A percentile compares a stretch with the other conserved stretches of the same genome.
phyloP scores from a whole-genome alignment of 169 alveolate genomes.

The Eimeria mitis region DNA sequence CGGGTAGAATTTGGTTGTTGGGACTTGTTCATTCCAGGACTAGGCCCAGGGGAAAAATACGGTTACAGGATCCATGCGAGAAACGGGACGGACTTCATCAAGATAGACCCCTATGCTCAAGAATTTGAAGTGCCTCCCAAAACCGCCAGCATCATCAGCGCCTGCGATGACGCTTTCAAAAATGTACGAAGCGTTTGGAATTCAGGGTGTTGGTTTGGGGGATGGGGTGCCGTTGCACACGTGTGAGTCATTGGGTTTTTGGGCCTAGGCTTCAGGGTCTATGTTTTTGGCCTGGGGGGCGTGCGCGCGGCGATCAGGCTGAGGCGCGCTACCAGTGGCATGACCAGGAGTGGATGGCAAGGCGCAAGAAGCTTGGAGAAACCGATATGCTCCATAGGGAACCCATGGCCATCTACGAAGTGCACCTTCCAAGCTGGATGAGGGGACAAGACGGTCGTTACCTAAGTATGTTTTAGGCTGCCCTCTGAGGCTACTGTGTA shows the following conservation, averaged over 20 bases:
- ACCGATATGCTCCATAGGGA: conserved; percentile 84
- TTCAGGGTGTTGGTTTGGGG: neutral
- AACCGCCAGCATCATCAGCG: conserved; percentile 86
- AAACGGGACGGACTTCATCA: conserved; percentile 83
- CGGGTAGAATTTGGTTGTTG: conserved; percentile 87
- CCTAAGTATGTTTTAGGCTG: conserved; percentile 68
- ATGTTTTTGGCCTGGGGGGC: neutral
- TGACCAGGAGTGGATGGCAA: conserved; percentile 87
- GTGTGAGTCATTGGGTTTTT: neutral
- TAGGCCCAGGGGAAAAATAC: conserved; percentile 86
- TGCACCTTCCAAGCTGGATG: conserved; percentile 89
- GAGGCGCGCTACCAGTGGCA: conserved; percentile 86
- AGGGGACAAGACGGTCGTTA: conserved; percentile 86
- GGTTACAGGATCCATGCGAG: conserved; percentile 86
- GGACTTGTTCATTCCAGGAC: conserved; percentile 87
- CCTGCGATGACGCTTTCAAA: conserved; percentile 87
- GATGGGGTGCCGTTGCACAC: neutral
- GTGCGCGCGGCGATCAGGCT: conserved; percentile 63
- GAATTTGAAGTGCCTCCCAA: conserved; percentile 88
- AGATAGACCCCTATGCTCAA: conserved; percentile 89
- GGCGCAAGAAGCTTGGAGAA: conserved; percentile 81
- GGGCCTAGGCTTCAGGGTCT: neutral
- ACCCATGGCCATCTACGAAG: conserved; percentile 89
- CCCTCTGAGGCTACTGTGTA: neutral
- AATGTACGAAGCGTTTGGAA: conserved; percentile 13